Percentiles rank a stretch among this genome's conserved stretches.
These are phyloP conservation scores for Corchorus capsularis DNA, from an alignment of 345 rosid species.

Conservation along the genomic window DNA sequence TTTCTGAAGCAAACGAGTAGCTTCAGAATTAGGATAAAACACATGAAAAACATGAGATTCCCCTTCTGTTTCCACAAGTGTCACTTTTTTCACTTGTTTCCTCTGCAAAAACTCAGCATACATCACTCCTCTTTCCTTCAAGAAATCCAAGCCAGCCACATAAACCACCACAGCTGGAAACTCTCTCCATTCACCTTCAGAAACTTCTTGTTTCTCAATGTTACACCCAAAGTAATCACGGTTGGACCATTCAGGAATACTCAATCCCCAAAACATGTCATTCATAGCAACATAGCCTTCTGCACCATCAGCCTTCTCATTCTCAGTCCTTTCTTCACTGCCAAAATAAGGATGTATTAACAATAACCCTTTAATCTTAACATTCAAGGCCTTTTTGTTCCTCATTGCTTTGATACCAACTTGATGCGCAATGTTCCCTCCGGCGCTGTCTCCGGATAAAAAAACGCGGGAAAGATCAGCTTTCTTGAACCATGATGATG, in stretches of 20 bases:
- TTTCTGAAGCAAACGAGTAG: slow-evolving; percentile 49
- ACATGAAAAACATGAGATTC: slow-evolving; percentile 58
- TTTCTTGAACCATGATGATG: slow-evolving; percentile 57
- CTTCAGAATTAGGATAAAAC: slow-evolving; percentile 46
- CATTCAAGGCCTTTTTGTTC: slow-evolving; percentile 6
- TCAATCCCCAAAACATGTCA: slow-evolving; percentile 63
- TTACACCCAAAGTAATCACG: slow-evolving; percentile 61
- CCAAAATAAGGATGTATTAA: slow-evolving; percentile 63
- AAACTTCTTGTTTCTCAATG: slow-evolving; percentile 39
- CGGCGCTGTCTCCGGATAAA: slow-evolving; percentile 66
- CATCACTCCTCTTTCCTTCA: slow-evolving; percentile 62
- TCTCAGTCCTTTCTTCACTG: slow-evolving; percentile 51
- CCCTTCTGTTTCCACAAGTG: slow-evolving; percentile 39
- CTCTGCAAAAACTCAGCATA: slow-evolving; percentile 46
- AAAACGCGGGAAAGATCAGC: slow-evolving; percentile 47
- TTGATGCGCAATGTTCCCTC: slow-evolving; percentile 64
- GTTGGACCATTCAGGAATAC: slow-evolving; percentile 46
- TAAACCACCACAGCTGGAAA: slow-evolving; percentile 49
- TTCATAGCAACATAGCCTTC: slow-evolving; percentile 37
- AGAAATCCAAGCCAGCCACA: slow-evolving; percentile 62
- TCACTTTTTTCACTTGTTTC: slow-evolving; percentile 46
- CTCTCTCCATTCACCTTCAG: slow-evolving; percentile 39
- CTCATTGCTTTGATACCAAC: slow-evolving; percentile 40
- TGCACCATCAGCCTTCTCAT: slow-evolving; percentile 38
- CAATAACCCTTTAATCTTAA: slow-evolving; percentile 46